Evolutionary conservation across 2,329 filamentous ascomycete species (phyloP), one percentile per base, ranked within the genome.

Genomic region (Beauveria scarabaeidicola): DNA sequence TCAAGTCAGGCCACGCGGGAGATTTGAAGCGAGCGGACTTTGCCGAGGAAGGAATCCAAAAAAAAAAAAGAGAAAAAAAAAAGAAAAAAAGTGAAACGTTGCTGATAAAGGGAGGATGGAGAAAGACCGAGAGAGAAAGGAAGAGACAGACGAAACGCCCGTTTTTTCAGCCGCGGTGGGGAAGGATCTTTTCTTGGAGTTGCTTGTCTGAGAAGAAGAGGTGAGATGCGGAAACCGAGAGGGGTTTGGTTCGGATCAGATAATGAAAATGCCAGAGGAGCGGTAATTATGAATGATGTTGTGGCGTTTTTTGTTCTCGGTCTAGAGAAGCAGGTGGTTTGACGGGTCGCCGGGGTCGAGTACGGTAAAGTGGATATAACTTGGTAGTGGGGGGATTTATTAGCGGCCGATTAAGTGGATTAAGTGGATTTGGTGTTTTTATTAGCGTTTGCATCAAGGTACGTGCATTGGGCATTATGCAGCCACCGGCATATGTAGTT

Each of bases 221-320:
- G 7, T 17, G 15, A 15, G 43, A 48, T 40, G 43, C 52, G 52
- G 52, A 46, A 43, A 55, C 52, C 52, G 52, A 55, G 43, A 47
- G 40, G 46, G 44, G 32, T 36, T 58, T 46, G 55, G 44, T 51
- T 58, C 55, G 55, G 55, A 58, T 58, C 55, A 58, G 41, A 55
- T 55, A 55, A 55, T 55, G 19, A 2, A 17, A 36, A 38, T 25
- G n/a, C 7, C n/a, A 46, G 19, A 38, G 13, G 52, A 36, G 11
- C 32, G 11, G 11, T 36, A 2, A 36, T 36, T 5, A 13, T 36
- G 11, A 32, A 11, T 25, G 41, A 27, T 47, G 25, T 46, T 15
- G 52, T 55, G 52, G 52, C 52, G 52, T 55, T 47, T 55, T 32
- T 21, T 41, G 1, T 11, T 36, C 11, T n/a, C n/a, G n/a, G 32